Evolutionary conservation across 2,329 filamentous ascomycete genomes (phyloP), one percentile per base, ranked within the genome.

Genomic region (Aspergillus sp.): DNA sequence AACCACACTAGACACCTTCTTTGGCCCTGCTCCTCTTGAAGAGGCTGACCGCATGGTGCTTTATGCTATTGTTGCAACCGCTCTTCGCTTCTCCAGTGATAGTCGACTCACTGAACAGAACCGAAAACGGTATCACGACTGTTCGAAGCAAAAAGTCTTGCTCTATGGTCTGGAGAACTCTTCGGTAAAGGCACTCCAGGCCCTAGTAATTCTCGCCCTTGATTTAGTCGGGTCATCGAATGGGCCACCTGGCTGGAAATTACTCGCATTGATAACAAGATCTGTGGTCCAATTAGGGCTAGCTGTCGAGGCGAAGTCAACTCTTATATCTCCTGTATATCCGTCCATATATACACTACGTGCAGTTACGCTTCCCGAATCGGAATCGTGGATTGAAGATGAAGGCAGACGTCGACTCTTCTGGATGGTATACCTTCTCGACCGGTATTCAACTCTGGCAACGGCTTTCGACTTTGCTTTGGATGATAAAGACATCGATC

Each of bases 361-460:
- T 54, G 91, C 92, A 15, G 93, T 93, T 79, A 87, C 93, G 3
- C 79, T 96, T 0, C 89, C 91, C 0, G 91, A 96, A 60, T 84
- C 93, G 0, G 87, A 86, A 51, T 89, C 91, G 60, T 96, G 93
- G 73, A 89, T 96, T 56, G 92, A 96, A 70, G 93, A 96, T 60
- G 93, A 97, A 73, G 89, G 90, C 42, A 82, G 92, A 27, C 83
- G 93, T 27, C 82, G 93, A 24, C 79, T 96, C 1, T 96, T 97
- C 73, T 97, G 93, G 93, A 93, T 96, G 87, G 87, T 96, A 11
- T 97, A 96, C 69, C 77, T 96, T 12, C 81, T 97, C 5, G 93
- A 97, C 71, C 84, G 93, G 50, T 96, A 96, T 70, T 91, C 91
- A 1, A 96, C 92, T 0, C 88, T 96, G 56, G 89, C 91, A 0